A percentile compares a stretch with the other conserved stretches of the same genome.
Evolutionary conservation across 352 stramenopile genomes (phyloP).

Genomic region (Aphanomyces euteiches): DNA sequence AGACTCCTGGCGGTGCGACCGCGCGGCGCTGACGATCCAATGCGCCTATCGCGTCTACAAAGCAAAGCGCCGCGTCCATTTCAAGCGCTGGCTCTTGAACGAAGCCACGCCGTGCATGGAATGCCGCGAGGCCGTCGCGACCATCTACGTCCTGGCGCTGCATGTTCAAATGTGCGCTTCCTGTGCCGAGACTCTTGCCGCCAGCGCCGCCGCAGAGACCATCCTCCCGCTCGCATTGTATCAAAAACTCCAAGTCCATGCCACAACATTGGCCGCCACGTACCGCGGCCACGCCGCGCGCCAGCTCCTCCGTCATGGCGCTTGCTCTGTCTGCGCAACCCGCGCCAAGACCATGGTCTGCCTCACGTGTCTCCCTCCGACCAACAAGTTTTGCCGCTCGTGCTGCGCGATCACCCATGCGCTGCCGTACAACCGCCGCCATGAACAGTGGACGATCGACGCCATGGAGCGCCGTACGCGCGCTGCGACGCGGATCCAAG

Average conservation of each 20-base stretch:
- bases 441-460: background rate
- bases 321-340: constrained; percentile 45
- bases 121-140: constrained; percentile 41
- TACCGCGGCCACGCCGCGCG: constrained; percentile 43
- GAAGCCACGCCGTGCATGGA: constrained; percentile 41
- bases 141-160: constrained; percentile 40
- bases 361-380: constrained; percentile 34
- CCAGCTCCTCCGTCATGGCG: constrained; percentile 31
- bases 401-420: constrained; percentile 38
- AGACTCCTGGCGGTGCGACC: constrained; percentile 29
- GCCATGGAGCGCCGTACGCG: constrained; percentile 25
- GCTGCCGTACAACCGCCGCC: constrained; percentile 16
- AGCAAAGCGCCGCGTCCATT: constrained; percentile 34
- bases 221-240: background rate
- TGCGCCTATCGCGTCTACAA: constrained; percentile 5
- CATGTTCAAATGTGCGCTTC: constrained; percentile 39
- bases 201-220: too few species aligned
- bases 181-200: constrained; percentile 16
- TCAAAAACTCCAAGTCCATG: constrained; percentile 1
- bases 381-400: constrained; percentile 44
- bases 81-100: constrained; percentile 32
- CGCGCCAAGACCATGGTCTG: constrained; percentile 45
- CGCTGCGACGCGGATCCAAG: constrained; percentile 45
- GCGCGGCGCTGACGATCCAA: constrained; percentile 26
- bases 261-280: constrained; percentile 38